Evolutionary conservation across 495 filamentous ascomycete species (phyloP).

Genomic region (Aspergillus sclerotiicarbonarius): DNA sequence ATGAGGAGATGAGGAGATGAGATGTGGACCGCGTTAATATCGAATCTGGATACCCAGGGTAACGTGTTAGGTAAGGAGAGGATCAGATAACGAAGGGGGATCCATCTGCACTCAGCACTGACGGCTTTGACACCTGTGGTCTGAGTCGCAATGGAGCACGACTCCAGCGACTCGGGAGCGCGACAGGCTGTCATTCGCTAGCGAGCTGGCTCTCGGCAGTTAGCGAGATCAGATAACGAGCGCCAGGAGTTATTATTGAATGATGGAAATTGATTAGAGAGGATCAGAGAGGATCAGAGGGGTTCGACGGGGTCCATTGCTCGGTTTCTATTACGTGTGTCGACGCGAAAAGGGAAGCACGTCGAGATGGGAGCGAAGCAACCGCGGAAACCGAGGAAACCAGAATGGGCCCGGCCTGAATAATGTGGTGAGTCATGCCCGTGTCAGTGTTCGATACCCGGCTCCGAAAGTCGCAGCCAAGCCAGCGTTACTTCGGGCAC

Average conservation of each 20-base stretch:
- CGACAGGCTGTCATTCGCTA: constrained; percentile 16
- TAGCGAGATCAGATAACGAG: constrained; percentile 11
- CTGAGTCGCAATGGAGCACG: constrained; percentile 11
- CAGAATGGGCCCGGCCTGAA: not conserved
- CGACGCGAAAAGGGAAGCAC: not conserved
- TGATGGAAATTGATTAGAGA: constrained; percentile 10
- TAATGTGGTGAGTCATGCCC: constrained; percentile 3
- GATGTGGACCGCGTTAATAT: not conserved
- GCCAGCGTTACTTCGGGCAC: constrained; percentile 1
- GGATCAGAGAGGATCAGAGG: not conserved
- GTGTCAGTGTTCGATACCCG: constrained; percentile 13
- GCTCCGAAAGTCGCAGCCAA: constrained; percentile 28
- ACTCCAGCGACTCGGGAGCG: constrained; percentile 17
- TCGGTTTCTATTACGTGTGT: constrained; percentile 17
- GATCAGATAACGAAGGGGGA: constrained; percentile 26
- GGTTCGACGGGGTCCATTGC: not conserved
- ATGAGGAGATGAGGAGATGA: not conserved
- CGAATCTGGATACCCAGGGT: not conserved
- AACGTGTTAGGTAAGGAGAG: constrained; percentile 11
- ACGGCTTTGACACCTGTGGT: constrained; percentile 8
- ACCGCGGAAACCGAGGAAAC: not conserved
- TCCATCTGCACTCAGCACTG: constrained; percentile 6
- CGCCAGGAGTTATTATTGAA: constrained; percentile 4
- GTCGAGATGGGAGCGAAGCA: constrained; percentile 3
- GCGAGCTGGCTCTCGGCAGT: not conserved